phyloP scores from a whole-genome alignment of 169 alveolate species.

The Cryptosporidium tyzzeri region DNA sequence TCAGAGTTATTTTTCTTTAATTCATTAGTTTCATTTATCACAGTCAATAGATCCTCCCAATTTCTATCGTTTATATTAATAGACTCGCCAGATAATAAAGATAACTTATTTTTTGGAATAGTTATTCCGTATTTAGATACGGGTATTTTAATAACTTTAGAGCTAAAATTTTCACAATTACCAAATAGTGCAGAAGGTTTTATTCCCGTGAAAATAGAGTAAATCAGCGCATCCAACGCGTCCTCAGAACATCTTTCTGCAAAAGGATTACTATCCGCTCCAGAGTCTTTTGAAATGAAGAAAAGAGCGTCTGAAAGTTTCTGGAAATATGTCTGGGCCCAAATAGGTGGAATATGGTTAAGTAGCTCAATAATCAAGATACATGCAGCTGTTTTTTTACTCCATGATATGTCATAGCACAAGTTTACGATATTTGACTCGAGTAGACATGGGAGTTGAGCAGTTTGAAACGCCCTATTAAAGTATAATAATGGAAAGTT shows the following conservation, averaged over 20 bases:
- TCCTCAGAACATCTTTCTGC: slow-evolving; percentile 73
- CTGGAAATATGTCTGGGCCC: slow-evolving; percentile 50
- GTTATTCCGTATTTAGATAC: slow-evolving; percentile 25
- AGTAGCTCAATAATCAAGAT: slow-evolving; percentile 40
- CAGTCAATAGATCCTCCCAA: slow-evolving; percentile 47
- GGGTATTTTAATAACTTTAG: background rate
- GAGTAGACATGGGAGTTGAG: slow-evolving; percentile 51
- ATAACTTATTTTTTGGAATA: slow-evolving; percentile 15
- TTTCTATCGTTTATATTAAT: slow-evolving; percentile 6
- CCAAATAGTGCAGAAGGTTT: slow-evolving; percentile 36
- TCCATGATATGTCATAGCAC: slow-evolving; percentile 45
- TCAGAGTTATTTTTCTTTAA: slow-evolving; percentile 8
- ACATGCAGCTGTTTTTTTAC: slow-evolving; percentile 50
- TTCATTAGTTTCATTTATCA: slow-evolving; percentile 31
- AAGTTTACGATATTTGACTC: slow-evolving; percentile 39
- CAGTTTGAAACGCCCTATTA: slow-evolving; percentile 55
- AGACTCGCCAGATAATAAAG: slow-evolving; percentile 49
- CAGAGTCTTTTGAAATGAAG: slow-evolving; percentile 70
- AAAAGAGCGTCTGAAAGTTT: slow-evolving; percentile 56
- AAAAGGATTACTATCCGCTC: slow-evolving; percentile 18
- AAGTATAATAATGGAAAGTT: slow-evolving; percentile 21
- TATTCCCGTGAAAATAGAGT: slow-evolving; percentile 56
- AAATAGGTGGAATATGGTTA: slow-evolving; percentile 53
- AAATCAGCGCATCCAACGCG: slow-evolving; percentile 50
- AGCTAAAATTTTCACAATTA: background rate